Conservation (phyloP, 108 stramenopile species). For the Stephanodiscus triporus region DNA sequence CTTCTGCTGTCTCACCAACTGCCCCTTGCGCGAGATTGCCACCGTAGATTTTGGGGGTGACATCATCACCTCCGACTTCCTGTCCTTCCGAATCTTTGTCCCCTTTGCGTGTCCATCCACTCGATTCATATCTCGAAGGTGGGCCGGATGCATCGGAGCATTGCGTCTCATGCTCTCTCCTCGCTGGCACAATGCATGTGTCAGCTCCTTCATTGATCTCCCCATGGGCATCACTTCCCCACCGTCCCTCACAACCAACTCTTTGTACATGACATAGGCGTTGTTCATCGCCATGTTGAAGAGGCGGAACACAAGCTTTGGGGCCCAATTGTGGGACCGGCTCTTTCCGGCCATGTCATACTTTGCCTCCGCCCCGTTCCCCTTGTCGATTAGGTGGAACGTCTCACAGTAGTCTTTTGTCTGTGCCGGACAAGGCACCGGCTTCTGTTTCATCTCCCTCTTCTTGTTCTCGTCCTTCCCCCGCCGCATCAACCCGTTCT, state of each 20-base stretch:
- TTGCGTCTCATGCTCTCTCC: background rate
- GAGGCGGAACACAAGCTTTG: background rate
- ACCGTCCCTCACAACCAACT: too few relatives aligned
- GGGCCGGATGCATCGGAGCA: background rate
- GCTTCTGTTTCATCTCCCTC: background rate
- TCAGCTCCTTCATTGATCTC: too few relatives aligned
- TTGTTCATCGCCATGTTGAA: slow-evolving; percentile 20
- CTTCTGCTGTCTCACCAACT: too few relatives aligned
- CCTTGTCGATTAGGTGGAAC: slow-evolving; percentile 1
- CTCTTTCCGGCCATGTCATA: slow-evolving; percentile 1
- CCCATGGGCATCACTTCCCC: too few relatives aligned
- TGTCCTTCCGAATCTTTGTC: too few relatives aligned
- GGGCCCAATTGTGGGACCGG: slow-evolving; percentile 3
- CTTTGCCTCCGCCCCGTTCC: background rate
- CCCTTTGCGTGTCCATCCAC: background rate
- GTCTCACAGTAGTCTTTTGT: background rate
- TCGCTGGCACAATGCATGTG: background rate
- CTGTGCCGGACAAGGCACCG: background rate
- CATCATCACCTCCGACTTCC: too few relatives aligned
- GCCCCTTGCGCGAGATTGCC: too few relatives aligned
- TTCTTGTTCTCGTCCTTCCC: background rate
- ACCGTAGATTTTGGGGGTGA: too few relatives aligned
- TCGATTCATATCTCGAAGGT: slow-evolving; percentile 13
- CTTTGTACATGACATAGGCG: too few relatives aligned
- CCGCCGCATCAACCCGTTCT: background rate